A percentile compares a stretch with the other conserved stretches of the same genome.
These are phyloP conservation scores for Cicer pinnatifidum DNA, from an alignment of 306 rosid species.

Conservation along the genomic window DNA sequence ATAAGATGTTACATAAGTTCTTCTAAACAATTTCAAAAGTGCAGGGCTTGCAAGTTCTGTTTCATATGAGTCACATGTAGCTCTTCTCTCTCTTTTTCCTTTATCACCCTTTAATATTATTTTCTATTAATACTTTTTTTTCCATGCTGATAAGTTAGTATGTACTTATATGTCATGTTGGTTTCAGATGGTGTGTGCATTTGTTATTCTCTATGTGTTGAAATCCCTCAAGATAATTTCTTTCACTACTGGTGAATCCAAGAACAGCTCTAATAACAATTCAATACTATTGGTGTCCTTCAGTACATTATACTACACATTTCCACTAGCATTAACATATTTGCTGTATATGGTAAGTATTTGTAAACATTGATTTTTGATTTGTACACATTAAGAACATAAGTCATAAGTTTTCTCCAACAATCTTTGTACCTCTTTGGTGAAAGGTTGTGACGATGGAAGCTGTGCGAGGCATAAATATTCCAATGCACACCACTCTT, in stretches of 20 bases:
- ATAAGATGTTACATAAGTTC: too few species aligned
- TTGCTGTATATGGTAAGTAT: slow-evolving; percentile 68
- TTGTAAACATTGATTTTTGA: neutral
- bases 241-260: slow-evolving; percentile 55
- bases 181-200: slow-evolving; percentile 58
- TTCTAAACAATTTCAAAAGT: too few species aligned
- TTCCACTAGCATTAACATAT: slow-evolving; percentile 70
- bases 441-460: slow-evolving; percentile 73
- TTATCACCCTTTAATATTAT: neutral
- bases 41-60: too few species aligned
- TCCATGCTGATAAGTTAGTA: slow-evolving; percentile 2
- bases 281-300: slow-evolving; percentile 54
- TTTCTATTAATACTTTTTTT: neutral
- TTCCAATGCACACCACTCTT: slow-evolving; percentile 82
- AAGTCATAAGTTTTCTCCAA: slow-evolving; percentile 14
- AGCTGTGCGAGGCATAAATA: slow-evolving; percentile 69
- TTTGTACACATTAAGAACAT: neutral
- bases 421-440: slow-evolving; percentile 23
- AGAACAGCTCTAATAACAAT: slow-evolving; percentile 45
- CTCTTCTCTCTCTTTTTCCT: too few species aligned
- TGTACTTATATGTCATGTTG: slow-evolving; percentile 29
- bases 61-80: too few species aligned
- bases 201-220: slow-evolving; percentile 60
- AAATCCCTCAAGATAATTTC: slow-evolving; percentile 62
- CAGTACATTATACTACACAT: slow-evolving; percentile 54